Evolutionary conservation across 2,329 filamentous ascomycete species (phyloP).

Genomic region (Teratosphaeria gauchensis): DNA sequence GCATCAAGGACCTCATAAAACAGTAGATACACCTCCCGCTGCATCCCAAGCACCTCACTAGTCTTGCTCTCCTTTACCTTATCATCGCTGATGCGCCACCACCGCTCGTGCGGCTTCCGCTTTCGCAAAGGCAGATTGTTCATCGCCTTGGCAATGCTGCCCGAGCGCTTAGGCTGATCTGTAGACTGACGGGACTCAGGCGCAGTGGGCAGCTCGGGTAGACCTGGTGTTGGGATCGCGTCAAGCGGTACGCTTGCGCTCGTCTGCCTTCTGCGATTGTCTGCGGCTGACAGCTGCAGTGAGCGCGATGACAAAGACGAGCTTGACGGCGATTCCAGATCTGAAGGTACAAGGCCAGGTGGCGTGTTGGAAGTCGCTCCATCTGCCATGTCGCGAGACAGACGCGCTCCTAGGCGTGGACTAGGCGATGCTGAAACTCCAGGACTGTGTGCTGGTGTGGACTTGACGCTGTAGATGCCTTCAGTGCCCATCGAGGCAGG

Average conservation of each 20-base stretch:
- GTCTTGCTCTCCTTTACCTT: conserved; percentile 94
- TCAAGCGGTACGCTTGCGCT: conserved; percentile 16
- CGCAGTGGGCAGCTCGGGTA: conserved; percentile 17
- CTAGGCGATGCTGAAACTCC: conserved; percentile 32
- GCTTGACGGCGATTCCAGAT: conserved; percentile 9
- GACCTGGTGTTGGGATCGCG: conserved; percentile 18
- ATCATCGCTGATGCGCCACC: conserved; percentile 98
- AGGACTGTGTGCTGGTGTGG: conserved; percentile 32
- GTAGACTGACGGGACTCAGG: conserved; percentile 6
- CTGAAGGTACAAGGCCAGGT: not conserved
- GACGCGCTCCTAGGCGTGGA: conserved; percentile 24
- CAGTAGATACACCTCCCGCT: conserved; percentile 87
- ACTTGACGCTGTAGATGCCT: conserved; percentile 58
- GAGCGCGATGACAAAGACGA: conserved; percentile 15
- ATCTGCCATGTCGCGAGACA: not conserved
- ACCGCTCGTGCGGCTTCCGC: conserved; percentile 59
- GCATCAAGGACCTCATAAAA: conserved; percentile 72
- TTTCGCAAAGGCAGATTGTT: conserved; percentile 33
- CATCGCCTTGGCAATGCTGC: conserved; percentile 15
- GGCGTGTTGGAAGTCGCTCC: not conserved
- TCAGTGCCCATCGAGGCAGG: conserved; percentile 68
- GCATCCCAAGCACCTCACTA: conserved; percentile 81
- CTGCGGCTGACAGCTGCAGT: conserved; percentile 2
- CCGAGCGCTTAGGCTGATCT: conserved; percentile 4
- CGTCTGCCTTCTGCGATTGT: conserved; percentile 5